A percentile compares a stretch with the other conserved stretches of the same genome.
Evolutionary conservation across 371 early-diverging fungal species (phyloP).

Genomic region (Modicella reniformis): DNA sequence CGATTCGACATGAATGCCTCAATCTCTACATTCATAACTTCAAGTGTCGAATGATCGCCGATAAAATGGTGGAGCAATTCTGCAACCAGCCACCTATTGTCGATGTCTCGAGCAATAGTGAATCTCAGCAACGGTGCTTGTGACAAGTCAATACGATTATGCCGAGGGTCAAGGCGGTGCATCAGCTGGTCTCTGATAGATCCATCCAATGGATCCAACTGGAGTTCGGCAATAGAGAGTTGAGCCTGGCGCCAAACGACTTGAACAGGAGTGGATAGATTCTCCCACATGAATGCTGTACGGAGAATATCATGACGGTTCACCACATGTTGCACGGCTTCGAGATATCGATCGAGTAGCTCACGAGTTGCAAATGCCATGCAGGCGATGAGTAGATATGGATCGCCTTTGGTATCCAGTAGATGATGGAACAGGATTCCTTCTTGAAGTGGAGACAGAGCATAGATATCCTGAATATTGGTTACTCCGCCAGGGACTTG

Average conservation of each 20-base stretch:
- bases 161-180: slow-evolving; percentile 6
- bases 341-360: neutral
- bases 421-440: neutral
- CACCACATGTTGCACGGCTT: neutral
- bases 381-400: neutral
- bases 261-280: neutral
- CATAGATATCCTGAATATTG: neutral
- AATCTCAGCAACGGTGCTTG: slow-evolving; percentile 15
- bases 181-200: neutral
- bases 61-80: slow-evolving; percentile 17
- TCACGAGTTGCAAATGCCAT: neutral
- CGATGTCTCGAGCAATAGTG: neutral
- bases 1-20: slow-evolving; percentile 15
- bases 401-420: neutral
- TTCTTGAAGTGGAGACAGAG: neutral
- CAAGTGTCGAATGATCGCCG: slow-evolving; percentile 21
- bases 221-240: neutral
- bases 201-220: neutral
- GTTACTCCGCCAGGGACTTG: neutral
- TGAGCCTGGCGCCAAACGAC: neutral
- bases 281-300: neutral
- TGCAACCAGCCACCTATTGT: slow-evolving; percentile 15
- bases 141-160: slow-evolving; percentile 5
- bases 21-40: slow-evolving; percentile 5
- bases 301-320: neutral